phyloP scores from a whole-genome alignment of 2,329 filamentous ascomycete genomes.

The Fusarium phyllophilum region DNA sequence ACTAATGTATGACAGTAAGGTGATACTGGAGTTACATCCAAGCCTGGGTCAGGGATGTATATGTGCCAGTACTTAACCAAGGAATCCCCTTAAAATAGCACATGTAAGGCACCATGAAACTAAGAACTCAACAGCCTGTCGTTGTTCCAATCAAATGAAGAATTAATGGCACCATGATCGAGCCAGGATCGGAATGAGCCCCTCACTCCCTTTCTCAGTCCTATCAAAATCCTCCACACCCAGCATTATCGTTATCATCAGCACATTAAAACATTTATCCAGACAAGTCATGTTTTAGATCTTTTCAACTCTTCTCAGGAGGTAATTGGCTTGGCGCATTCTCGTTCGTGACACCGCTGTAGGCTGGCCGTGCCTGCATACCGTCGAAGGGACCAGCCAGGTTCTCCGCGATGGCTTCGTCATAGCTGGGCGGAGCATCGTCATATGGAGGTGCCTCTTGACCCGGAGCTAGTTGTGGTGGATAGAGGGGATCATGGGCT shows the following conservation, averaged over 20 bases:
- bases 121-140: not conserved
- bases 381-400: slow-evolving; percentile 75
- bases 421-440: slow-evolving; percentile 93
- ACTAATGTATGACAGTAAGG: not conserved
- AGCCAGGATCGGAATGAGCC: slow-evolving; percentile 12
- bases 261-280: slow-evolving; percentile 8
- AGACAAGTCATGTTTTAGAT: not conserved
- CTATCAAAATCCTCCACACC: not conserved
- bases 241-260: slow-evolving; percentile 23
- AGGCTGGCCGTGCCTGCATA: slow-evolving; percentile 69
- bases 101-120: not conserved
- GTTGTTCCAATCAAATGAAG: not conserved
- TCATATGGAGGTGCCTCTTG: slow-evolving; percentile 63
- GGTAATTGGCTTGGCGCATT: slow-evolving; percentile 65
- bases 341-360: slow-evolving; percentile 71
- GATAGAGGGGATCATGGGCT: slow-evolving; percentile 63
- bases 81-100: not conserved
- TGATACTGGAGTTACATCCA: not conserved
- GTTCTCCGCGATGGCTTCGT: slow-evolving; percentile 87
- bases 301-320: slow-evolving; percentile 51
- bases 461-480: slow-evolving; percentile 62
- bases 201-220: not conserved
- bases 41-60: slow-evolving; percentile 11
- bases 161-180: not conserved
- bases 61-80: not conserved